A percentile compares a stretch with the other conserved stretches of the same genome.
Conservation (phyloP, 495 filamentous ascomycete genomes). For the Penicillium arizonense region DNA sequence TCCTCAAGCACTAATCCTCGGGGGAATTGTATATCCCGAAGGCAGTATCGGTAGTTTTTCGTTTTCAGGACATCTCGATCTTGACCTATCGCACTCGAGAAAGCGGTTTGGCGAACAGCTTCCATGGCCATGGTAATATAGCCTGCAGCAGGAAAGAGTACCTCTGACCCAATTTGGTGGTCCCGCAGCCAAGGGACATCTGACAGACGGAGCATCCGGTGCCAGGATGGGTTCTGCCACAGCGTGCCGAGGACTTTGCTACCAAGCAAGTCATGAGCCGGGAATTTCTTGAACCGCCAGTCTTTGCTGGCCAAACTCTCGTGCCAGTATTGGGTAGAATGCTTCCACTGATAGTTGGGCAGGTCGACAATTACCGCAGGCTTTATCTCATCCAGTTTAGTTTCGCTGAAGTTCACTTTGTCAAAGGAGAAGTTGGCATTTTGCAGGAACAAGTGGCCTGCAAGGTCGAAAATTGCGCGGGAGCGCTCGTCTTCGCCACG, state of each 20-base stretch:
- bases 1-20: too few species aligned
- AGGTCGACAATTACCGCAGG: constrained; percentile 7
- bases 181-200: constrained; percentile 12
- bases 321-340: constrained; percentile 38
- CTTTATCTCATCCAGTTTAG: too few species aligned
- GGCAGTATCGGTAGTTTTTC: too few species aligned
- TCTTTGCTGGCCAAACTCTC: constrained; percentile 39
- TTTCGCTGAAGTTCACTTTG: too few species aligned
- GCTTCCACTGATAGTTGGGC: constrained; percentile 20
- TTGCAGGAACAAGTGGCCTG: too few species aligned
- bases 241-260: constrained; percentile 30
- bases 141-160: constrained; percentile 30
- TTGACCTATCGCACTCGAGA: too few species aligned
- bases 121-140: constrained; percentile 30
- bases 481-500: too few species aligned
- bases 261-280: constrained; percentile 42
- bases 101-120: background rate
- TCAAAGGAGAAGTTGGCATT: too few species aligned
- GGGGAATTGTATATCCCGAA: too few species aligned
- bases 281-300: constrained; percentile 42
- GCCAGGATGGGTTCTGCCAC: constrained; percentile 34
- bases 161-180: constrained; percentile 16
- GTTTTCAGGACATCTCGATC: too few species aligned
- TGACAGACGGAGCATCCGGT: constrained; percentile 21
- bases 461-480: too few species aligned